Evolutionary conservation across 352 stramenopile genomes (phyloP).

Genomic region (Globisporangium spiculum): DNA sequence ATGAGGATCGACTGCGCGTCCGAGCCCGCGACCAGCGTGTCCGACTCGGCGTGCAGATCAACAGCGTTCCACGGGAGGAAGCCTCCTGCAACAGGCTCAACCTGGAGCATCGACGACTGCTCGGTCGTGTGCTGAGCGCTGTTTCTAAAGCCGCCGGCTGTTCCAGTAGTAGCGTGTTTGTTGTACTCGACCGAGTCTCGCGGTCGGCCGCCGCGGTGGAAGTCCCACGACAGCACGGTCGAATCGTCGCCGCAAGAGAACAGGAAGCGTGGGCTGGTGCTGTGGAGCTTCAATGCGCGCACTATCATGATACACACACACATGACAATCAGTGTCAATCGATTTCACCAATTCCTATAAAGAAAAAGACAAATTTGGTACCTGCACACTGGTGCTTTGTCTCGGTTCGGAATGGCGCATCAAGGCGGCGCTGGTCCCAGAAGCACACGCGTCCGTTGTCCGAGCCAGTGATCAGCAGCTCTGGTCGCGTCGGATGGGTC

Average conservation of each 20-base stretch:
- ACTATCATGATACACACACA: constrained; percentile 24
- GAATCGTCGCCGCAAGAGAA: constrained; percentile 66
- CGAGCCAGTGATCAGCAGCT: constrained; percentile 69
- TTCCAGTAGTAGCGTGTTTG: constrained; percentile 18
- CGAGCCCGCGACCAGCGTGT: constrained; percentile 70
- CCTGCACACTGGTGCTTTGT: constrained; percentile 57
- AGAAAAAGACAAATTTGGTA: constrained; percentile 12
- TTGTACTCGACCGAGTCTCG: constrained; percentile 66
- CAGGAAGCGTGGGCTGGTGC: constrained; percentile 54
- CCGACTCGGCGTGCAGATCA: constrained; percentile 65
- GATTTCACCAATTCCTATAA: neutral
- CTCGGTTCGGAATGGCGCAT: constrained; percentile 63
- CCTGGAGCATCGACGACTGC: constrained; percentile 25
- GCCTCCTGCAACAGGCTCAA: constrained; percentile 34
- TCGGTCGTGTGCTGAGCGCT: constrained; percentile 1
- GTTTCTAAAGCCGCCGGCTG: constrained; percentile 9
- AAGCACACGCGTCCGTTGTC: constrained; percentile 66
- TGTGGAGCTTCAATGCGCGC: constrained; percentile 65
- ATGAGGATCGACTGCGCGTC: constrained; percentile 75
- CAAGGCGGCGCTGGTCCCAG: constrained; percentile 74
- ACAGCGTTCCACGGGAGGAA: constrained; percentile 67
- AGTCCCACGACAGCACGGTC: constrained; percentile 69
- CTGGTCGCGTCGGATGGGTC: constrained; percentile 72
- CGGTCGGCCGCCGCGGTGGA: constrained; percentile 47
- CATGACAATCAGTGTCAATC: neutral